Evolutionary conservation across 345 rosid species (phyloP).

Genomic region (Limnanthes douglasii): DNA sequence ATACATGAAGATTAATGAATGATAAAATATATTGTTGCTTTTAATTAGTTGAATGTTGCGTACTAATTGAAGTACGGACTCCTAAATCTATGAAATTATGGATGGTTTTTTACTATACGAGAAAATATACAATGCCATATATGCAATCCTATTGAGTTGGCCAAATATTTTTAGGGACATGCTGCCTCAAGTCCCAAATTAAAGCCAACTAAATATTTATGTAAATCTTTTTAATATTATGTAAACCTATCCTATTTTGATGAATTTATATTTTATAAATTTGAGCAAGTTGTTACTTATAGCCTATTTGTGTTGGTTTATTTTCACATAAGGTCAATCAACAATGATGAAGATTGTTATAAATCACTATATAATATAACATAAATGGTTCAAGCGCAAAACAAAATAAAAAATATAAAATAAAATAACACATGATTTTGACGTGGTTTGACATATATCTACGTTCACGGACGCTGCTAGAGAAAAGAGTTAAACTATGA

Average conservation of each 20-base stretch:
- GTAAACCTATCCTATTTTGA: neutral
- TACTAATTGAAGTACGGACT: slow-evolving; percentile 2
- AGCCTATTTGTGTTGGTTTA: slow-evolving; percentile 62
- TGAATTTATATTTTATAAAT: neutral
- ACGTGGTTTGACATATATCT: no score
- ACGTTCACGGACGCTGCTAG: no score
- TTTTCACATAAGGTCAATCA: slow-evolving; percentile 35
- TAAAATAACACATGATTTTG: no score
- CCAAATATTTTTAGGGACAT: slow-evolving; percentile 44
- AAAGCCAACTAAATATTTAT: slow-evolving; percentile 65
- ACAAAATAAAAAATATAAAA: no score
- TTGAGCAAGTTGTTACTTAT: slow-evolving; percentile 54
- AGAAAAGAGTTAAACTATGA: no score
- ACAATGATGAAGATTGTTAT: slow-evolving; percentile 18
- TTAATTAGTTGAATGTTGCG: neutral
- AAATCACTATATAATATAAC: no score
- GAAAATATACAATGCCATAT: slow-evolving; percentile 49
- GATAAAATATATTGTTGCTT: neutral
- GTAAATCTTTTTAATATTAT: no score
- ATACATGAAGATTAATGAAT: no score
- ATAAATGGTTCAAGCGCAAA: no score
- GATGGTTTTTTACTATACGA: slow-evolving; percentile 83
- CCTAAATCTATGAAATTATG: slow-evolving; percentile 75
- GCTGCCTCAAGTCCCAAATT: slow-evolving; percentile 45
- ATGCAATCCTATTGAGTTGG: slow-evolving; percentile 70